Percentiles rank a stretch among this genome's conserved stretches.
Evolutionary conservation across 2,329 filamentous ascomycete species (phyloP).

Genomic region (Talaromyces sp.): DNA sequence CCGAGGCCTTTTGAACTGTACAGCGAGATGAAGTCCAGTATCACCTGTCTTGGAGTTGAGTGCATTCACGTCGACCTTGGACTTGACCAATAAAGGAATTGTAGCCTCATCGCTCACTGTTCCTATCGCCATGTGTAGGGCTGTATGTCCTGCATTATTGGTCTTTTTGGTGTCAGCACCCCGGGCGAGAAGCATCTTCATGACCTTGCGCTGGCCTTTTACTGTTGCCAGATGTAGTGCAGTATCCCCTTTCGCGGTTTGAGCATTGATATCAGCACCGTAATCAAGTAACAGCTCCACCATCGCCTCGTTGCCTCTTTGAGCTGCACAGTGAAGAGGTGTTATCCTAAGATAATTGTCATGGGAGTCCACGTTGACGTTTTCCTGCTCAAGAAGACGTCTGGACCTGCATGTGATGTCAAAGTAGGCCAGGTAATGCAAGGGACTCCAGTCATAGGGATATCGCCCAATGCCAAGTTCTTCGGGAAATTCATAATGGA

Average conservation of each 20-base stretch:
- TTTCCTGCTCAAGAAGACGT: slow-evolving; percentile 20
- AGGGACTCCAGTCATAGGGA: slow-evolving; percentile 21
- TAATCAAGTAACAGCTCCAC: slow-evolving; percentile 22
- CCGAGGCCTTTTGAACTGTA: slow-evolving; percentile 18
- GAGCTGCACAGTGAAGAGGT: slow-evolving; percentile 25
- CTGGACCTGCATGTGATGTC: slow-evolving; percentile 20
- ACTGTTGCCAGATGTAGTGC: slow-evolving; percentile 24
- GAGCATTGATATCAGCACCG: slow-evolving; percentile 21
- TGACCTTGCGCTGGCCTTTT: slow-evolving; percentile 21
- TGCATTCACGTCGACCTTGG: slow-evolving; percentile 18
- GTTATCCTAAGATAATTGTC: slow-evolving; percentile 22
- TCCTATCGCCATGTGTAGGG: slow-evolving; percentile 23
- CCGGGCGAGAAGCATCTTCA: slow-evolving; percentile 19
- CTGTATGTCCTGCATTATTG: slow-evolving; percentile 16
- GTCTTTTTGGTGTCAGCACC: slow-evolving; percentile 15
- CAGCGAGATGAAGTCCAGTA: slow-evolving; percentile 24
- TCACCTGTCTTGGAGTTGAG: slow-evolving; percentile 20
- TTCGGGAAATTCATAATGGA: slow-evolving; percentile 13
- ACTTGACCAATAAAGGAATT: slow-evolving; percentile 25
- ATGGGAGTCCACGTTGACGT: slow-evolving; percentile 16
- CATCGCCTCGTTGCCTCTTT: slow-evolving; percentile 25
- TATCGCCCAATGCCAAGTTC: slow-evolving; percentile 23
- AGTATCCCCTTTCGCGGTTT: slow-evolving; percentile 22
- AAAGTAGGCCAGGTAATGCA: slow-evolving; percentile 26
- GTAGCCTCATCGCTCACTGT: slow-evolving; percentile 24